A percentile compares a stretch with the other conserved stretches of the same genome.
Conservation (phyloP, 2,329 filamentous ascomycete species). For the Talaromyces sp. region DNA sequence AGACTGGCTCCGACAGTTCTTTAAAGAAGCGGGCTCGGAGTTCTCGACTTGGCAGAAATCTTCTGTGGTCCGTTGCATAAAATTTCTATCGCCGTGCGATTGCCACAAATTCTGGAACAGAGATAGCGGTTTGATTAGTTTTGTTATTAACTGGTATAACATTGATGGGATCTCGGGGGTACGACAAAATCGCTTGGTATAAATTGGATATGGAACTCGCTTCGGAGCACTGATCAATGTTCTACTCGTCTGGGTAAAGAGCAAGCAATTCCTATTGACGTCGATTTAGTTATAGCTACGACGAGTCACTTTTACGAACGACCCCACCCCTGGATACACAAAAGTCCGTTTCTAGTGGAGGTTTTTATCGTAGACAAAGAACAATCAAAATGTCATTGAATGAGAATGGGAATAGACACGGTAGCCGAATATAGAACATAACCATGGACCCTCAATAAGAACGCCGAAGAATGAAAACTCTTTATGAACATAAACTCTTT, state of each 20-base stretch:
- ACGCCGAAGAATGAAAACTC: conserved; percentile 10
- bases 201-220: no score
- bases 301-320: no score
- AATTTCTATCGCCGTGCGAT: neutral
- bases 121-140: neutral
- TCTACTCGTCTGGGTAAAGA: neutral
- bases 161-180: no score
- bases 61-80: no score
- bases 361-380: neutral
- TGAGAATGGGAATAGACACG: neutral
- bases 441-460: conserved; percentile 7
- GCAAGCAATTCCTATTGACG: neutral
- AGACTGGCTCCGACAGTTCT: neutral
- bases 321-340: no score
- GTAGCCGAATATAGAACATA: conserved; percentile 1
- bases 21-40: neutral
- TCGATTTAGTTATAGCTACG: neutral
- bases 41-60: neutral
- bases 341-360: no score
- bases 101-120: neutral
- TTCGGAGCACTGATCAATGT: no score
- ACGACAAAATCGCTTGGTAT: no score
- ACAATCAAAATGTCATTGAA: neutral
- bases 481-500: neutral
- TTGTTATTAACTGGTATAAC: no score